Percentiles rank a stretch among this genome's conserved stretches.
phyloP scores from a whole-genome alignment of 768 basidiomycete genomes.

The Boletus patriciae region DNA sequence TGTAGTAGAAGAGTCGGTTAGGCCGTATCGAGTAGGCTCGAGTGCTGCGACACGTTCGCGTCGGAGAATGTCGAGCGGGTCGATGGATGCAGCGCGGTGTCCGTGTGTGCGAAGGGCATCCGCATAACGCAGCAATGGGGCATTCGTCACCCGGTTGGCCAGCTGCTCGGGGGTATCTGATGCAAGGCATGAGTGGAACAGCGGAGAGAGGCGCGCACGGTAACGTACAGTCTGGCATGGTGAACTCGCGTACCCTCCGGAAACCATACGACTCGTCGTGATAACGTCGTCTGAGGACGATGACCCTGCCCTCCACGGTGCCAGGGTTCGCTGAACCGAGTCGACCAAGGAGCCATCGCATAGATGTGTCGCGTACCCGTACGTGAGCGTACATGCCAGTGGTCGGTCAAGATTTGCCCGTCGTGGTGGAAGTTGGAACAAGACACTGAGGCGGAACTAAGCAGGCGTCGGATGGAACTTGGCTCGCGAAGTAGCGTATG shows the following conservation, averaged over 20 bases:
- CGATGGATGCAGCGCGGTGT: slow-evolving; percentile 81
- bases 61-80: slow-evolving; percentile 85
- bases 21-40: slow-evolving; percentile 73
- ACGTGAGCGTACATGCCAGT: slow-evolving; percentile 18
- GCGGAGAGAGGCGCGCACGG: background rate
- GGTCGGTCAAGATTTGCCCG: background rate
- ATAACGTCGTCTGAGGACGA: slow-evolving; percentile 43
- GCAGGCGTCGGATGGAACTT: slow-evolving; percentile 19
- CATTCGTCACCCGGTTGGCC: slow-evolving; percentile 67
- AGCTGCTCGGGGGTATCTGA: slow-evolving; percentile 67
- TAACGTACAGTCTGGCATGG: slow-evolving; percentile 69
- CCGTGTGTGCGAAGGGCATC: slow-evolving; percentile 86
- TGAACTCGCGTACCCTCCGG: slow-evolving; percentile 59
- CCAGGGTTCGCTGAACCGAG: background rate
- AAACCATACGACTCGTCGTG: slow-evolving; percentile 84
- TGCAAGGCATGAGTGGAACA: background rate
- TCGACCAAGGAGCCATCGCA: slow-evolving; percentile 12
- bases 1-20: slow-evolving; percentile 48
- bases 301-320: slow-evolving; percentile 12
- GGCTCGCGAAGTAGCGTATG: background rate
- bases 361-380: slow-evolving; percentile 14
- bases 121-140: slow-evolving; percentile 81
- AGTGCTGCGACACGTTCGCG: slow-evolving; percentile 80
- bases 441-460: background rate
- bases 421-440: background rate